Percentiles rank a stretch among this genome's conserved stretches.
Evolutionary conservation across 192 early-diverging fungal genomes (phyloP).

Genomic region (Dimargaris cristalligena): DNA sequence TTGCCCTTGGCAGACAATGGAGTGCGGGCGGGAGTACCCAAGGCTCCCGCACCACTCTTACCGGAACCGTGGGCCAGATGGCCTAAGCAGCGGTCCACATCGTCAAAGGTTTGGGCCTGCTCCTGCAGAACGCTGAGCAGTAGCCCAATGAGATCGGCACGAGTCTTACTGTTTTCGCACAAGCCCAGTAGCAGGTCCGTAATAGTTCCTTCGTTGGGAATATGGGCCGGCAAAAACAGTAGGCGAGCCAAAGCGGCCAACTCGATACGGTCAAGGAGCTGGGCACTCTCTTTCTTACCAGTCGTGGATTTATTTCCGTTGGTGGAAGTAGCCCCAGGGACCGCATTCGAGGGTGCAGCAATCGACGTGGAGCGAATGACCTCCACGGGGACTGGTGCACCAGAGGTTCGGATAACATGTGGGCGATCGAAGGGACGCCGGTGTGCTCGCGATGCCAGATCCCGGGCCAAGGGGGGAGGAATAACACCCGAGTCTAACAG

Average conservation of each 20-base stretch:
- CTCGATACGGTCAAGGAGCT: slow-evolving; percentile 67
- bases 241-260: slow-evolving; percentile 71
- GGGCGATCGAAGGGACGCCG: too few species aligned
- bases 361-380: slow-evolving; percentile 24
- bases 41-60: background rate
- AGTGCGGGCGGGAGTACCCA: background rate
- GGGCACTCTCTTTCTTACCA: slow-evolving; percentile 46
- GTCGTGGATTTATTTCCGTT: too few species aligned
- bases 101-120: slow-evolving; percentile 23
- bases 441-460: slow-evolving; percentile 11
- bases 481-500: background rate
- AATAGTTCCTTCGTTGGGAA: slow-evolving; percentile 38
- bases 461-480: background rate
- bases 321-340: too few species aligned
- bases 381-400: too few species aligned
- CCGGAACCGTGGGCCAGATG: slow-evolving; percentile 2
- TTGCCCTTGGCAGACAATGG: too few species aligned
- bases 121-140: slow-evolving; percentile 74
- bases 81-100: slow-evolving; percentile 21
- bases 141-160: slow-evolving; percentile 68
- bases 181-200: slow-evolving; percentile 59
- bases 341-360: too few species aligned
- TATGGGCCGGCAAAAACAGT: slow-evolving; percentile 72
- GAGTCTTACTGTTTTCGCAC: slow-evolving; percentile 75
- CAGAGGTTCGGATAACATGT: too few species aligned